Base-by-base conservation (phyloP, 495 filamentous ascomycete species). In the Umbilicaria muhlenbergii region DNA sequence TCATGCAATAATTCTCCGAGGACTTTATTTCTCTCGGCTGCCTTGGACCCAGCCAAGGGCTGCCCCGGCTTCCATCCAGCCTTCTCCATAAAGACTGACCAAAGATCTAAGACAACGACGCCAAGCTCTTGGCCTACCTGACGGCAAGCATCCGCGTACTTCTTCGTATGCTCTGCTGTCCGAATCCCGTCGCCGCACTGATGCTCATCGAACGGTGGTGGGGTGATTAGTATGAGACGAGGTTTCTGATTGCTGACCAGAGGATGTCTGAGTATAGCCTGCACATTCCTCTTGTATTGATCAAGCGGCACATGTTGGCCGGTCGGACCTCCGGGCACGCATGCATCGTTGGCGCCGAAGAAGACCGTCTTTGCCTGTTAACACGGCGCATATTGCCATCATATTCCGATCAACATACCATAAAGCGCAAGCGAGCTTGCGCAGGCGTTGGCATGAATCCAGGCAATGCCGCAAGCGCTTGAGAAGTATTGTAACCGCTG, bases 261-360 rank as follows among this genome's bases (percentile, higher is more conserved):
- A 7, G 79, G 72, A 56, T 93, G 83, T 32, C 71, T 71, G 44
- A 86, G 60, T 53, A 94, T 80, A 39, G 62, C 60, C 39, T 59
- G 68, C 39, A 94, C 59, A 52, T 92, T 93, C 45, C 68, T 63
- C 52, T 74, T 75, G 63, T 79, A 94, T 43, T 73, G 62, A 3
- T 76, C 70, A 15, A 89, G 59, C 2, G 83, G 74, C n/a, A 94
- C 71, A 53, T 84, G 73, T 56, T 93, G 87, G 5, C 62, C 58
- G 44, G 66, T 74, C 16, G 60, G 61, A 12, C 68, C 63, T 34
- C 66, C 59, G 15, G 67, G 65, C n/a, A 88, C 51, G 43, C 68
- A 70, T 6, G 87, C 79, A 57, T 94, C 87, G 55, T 94, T 94
- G 52, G 87, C 83, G 14, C 87, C 87, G 46, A 93, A 76, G 52